phyloP scores from a whole-genome alignment of 2,329 filamentous ascomycete genomes.

The Dendrostoma leiphaemia region DNA sequence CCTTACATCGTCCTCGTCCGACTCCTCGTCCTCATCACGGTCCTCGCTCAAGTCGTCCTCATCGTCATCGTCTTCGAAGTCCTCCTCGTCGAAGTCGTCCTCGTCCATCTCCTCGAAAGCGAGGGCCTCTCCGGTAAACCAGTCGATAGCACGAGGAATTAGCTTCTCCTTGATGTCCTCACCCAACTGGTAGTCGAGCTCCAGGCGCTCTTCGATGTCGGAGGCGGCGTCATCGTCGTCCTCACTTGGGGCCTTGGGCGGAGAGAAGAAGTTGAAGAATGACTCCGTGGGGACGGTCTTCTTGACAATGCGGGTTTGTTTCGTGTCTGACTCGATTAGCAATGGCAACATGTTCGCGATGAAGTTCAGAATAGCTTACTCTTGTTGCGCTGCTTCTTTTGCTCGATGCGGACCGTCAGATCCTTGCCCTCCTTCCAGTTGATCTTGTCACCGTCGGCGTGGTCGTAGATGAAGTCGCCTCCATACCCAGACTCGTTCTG shows the following conservation, averaged over 20 bases:
- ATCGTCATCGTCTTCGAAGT: constrained; percentile 87
- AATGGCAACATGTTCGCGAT: background rate
- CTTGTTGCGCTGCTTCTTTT: constrained; percentile 99
- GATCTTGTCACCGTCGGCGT: constrained; percentile 97
- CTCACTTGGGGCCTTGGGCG: constrained; percentile 80
- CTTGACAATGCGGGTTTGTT: constrained; percentile 98
- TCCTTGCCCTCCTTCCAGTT: constrained; percentile 95
- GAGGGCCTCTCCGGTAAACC: constrained; percentile 98
- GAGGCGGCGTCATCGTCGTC: constrained; percentile 72
- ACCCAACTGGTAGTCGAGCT: constrained; percentile 97
- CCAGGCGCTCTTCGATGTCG: constrained; percentile 95
- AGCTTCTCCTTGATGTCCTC: constrained; percentile 99
- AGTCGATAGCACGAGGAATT: constrained; percentile 96
- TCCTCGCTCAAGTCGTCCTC: constrained; percentile 85
- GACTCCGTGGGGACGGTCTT: constrained; percentile 98
- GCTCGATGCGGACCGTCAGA: constrained; percentile 90
- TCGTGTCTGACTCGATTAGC: constrained; percentile 69
- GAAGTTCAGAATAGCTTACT: constrained; percentile 56
- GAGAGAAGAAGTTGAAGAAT: constrained; percentile 99
- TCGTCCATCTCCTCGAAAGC: constrained; percentile 90
- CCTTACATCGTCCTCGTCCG: constrained; percentile 70
- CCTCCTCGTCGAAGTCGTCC: constrained; percentile 78
- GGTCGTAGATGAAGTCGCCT: constrained; percentile 99
- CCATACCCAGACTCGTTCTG: constrained; percentile 98
- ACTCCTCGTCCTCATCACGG: constrained; percentile 78